Base-by-base conservation (phyloP, 208 protist genomes). In the Acanthamoeba triangularis region DNA sequence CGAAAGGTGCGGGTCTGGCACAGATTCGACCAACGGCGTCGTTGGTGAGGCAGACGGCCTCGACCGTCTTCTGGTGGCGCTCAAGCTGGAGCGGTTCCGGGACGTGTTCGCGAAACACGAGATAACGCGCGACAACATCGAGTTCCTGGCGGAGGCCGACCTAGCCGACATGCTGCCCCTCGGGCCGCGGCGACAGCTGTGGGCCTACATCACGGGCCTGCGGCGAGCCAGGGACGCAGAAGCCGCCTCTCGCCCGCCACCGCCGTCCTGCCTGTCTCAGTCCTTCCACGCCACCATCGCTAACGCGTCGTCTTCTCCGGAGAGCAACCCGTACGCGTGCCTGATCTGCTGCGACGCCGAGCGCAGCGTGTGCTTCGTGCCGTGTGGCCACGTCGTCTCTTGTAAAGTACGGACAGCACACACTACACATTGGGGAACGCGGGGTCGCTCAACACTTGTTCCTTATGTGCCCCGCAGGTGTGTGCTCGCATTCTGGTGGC, bases 281-380 rank as follows among this genome's bases (percentile, higher is more conserved):
- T 80, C 69, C 37, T 47, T 80, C 37, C 18, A 2, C 30, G 7
- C 47, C 47, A 85, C 25, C 18, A 8, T 59, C 30, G 35, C 14
- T 3, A 1, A 37, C 11, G 23, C 65, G 65, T 72, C 63, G 18
- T 13, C 63, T 16, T 35, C 30, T 35, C 41, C 41, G 41, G 69
- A 35, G n/a, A 59, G 5, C 76, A 85, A 85, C 47, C 47, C 76
- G 76, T 80, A 80, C 23, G 37, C 35, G 25, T 85, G 76, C n/a
- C 37, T 85, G 20, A 85, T 85, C 37, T 85, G 76, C 47, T 85
- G 76, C 76, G 76, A 85, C 44, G n/a, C 37, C 18, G 76, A 85
- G 76, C 35, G 47, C 35, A 85, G 76, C 76, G 76, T 85, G 25
- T 85, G 76, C 47, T 85, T 85, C 76, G 76, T 85, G 6, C 76